phyloP scores from a whole-genome alignment of 345 rosid genomes.

The Aurinia saxatilis region DNA sequence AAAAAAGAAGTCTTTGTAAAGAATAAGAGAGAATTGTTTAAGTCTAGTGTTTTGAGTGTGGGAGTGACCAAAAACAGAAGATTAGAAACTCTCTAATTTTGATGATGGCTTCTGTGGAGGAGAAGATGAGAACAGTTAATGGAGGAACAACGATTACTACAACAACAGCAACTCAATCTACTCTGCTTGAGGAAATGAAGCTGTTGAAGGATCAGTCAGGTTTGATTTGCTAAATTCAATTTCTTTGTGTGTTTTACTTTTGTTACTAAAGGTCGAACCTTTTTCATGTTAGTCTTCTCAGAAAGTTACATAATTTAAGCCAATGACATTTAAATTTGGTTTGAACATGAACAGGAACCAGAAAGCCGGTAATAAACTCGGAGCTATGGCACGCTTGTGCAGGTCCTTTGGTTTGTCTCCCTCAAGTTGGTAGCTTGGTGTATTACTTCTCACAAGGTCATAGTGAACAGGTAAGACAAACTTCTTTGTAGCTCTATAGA shows the following conservation, averaged over 20 bases:
- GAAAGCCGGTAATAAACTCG: slow-evolving; percentile 63
- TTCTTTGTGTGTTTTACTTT: too few species aligned
- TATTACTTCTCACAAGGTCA: slow-evolving; percentile 98
- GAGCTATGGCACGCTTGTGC: slow-evolving; percentile 99
- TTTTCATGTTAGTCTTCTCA: too few species aligned
- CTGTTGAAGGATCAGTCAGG: slow-evolving; percentile 89
- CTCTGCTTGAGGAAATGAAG: slow-evolving; percentile 87
- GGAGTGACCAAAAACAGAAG: slow-evolving; percentile 7
- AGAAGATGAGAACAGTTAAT: slow-evolving; percentile 43
- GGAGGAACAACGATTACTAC: slow-evolving; percentile 36
- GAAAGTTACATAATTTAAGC: neutral
- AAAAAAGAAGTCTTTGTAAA: neutral
- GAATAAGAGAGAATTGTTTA: neutral
- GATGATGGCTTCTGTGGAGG: slow-evolving; percentile 52
- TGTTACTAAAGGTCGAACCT: too few species aligned
- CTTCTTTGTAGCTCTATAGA: neutral
- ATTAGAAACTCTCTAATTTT: neutral
- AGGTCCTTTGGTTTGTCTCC: slow-evolving; percentile 90
- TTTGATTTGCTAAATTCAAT: too few species aligned
- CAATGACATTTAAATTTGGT: neutral
- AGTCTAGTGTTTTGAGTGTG: slow-evolving; percentile 16
- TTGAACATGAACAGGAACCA: slow-evolving; percentile 38
- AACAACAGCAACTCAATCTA: slow-evolving; percentile 18
- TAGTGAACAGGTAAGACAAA: slow-evolving; percentile 74
- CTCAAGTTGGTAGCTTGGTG: slow-evolving; percentile 91